Evolutionary conservation across 2,329 filamentous ascomycete genomes (phyloP).

Genomic region (Rachicladosporium sp.): DNA sequence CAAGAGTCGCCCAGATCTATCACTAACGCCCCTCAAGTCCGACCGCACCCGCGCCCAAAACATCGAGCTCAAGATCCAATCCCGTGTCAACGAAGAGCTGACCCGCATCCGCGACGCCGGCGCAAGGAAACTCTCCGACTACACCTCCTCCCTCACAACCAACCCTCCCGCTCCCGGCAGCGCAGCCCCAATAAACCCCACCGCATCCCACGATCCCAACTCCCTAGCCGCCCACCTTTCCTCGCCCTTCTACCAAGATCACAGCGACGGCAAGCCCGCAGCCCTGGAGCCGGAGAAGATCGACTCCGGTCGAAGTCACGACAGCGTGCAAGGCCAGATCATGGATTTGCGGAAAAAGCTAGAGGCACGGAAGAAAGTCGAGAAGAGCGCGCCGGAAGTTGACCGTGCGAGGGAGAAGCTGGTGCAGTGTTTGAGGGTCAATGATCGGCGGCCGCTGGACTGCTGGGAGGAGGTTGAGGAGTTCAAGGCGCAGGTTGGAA

Average conservation of each 20-base stretch:
- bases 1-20: neutral
- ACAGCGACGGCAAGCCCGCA: conserved; percentile 17
- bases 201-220: conserved; percentile 11
- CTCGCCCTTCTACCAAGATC: conserved; percentile 24
- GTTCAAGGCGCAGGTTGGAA: conserved; percentile 81
- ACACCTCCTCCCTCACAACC: conserved; percentile 44
- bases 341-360: conserved; percentile 40
- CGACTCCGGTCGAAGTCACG: conserved; percentile 33
- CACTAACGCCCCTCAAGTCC: conserved; percentile 44
- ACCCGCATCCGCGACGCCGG: conserved; percentile 63
- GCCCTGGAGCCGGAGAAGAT: conserved; percentile 24
- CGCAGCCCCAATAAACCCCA: conserved; percentile 4
- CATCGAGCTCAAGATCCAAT: conserved; percentile 77
- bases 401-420: conserved; percentile 65
- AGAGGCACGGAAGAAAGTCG: conserved; percentile 43
- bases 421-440: conserved; percentile 65
- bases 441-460: conserved; percentile 80
- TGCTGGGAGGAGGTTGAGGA: conserved; percentile 88
- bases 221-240: conserved; percentile 21
- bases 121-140: conserved; percentile 53
- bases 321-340: conserved; percentile 45
- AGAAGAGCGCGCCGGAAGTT: conserved; percentile 56
- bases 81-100: conserved; percentile 75
- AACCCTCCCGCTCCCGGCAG: conserved; percentile 18
- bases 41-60: conserved; percentile 75